These are phyloP conservation scores for Skeletonema marinoi DNA, from an alignment of 108 stramenopile genomes.

Conservation along the genomic window DNA sequence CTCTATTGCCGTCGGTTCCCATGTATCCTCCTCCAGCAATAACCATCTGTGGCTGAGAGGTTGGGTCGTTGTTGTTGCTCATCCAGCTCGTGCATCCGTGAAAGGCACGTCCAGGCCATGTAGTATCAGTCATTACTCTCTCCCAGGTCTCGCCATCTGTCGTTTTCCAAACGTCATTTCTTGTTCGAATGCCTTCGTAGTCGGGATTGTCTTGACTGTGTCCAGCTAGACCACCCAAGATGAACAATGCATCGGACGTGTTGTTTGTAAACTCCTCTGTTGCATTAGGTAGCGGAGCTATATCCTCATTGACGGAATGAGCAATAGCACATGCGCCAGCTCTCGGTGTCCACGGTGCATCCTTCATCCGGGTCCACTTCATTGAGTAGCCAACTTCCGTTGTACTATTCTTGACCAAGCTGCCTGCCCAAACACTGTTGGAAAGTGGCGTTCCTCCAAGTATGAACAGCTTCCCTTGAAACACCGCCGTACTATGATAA, in stretches of 20 bases:
- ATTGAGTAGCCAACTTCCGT: conserved; percentile 31
- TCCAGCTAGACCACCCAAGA: conserved; percentile 63
- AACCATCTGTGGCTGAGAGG: conserved; percentile 45
- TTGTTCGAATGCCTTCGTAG: conserved; percentile 46
- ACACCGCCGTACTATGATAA: conserved; percentile 64
- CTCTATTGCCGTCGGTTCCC: conserved; percentile 61
- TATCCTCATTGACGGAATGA: conserved; percentile 3
- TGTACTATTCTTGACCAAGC: conserved; percentile 24
- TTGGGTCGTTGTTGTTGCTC: conserved; percentile 12
- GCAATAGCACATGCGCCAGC: conserved; percentile 38
- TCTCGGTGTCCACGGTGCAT: conserved; percentile 45
- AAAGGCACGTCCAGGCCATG: conserved; percentile 57
- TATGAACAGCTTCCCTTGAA: conserved; percentile 50
- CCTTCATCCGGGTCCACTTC: conserved; percentile 24
- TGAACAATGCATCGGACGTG: conserved; percentile 10
- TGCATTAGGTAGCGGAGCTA: neutral
- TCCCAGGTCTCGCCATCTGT: conserved; percentile 59
- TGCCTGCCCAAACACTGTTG: conserved; percentile 75
- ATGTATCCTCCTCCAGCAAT: conserved; percentile 75
- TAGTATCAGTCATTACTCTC: conserved; percentile 20
- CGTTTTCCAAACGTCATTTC: conserved; percentile 68
- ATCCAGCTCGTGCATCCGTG: conserved; percentile 42
- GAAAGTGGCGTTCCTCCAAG: conserved; percentile 77
- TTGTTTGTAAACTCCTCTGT: neutral
- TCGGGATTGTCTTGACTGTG: conserved; percentile 29